Conservation (phyloP, 2,329 filamentous ascomycete species). For the Talaromyces sp. region DNA sequence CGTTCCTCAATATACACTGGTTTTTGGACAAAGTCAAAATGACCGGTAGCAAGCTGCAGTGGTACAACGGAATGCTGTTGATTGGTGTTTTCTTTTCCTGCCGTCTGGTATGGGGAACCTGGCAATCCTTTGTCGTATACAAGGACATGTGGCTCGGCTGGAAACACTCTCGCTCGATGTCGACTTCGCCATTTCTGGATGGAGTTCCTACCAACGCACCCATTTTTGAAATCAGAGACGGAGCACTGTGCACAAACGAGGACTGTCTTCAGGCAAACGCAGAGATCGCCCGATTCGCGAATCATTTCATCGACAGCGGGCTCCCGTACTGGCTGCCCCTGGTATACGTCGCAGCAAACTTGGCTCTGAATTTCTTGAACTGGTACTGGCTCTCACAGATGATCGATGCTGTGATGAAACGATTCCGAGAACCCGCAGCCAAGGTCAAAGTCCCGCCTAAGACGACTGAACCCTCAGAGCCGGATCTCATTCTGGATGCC, state of each 20-base stretch:
- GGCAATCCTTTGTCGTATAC: slow-evolving; percentile 54
- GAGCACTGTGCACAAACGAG: slow-evolving; percentile 30
- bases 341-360: slow-evolving; percentile 54
- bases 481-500: slow-evolving; percentile 29
- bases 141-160: slow-evolving; percentile 53
- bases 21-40: slow-evolving; percentile 63
- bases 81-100: slow-evolving; percentile 56
- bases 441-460: slow-evolving; percentile 16
- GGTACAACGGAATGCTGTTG: slow-evolving; percentile 58
- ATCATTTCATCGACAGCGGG: slow-evolving; percentile 24
- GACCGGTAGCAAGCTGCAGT: slow-evolving; percentile 56
- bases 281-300: slow-evolving; percentile 46
- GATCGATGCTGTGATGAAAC: slow-evolving; percentile 58
- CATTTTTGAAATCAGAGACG: slow-evolving; percentile 30
- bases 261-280: slow-evolving; percentile 35
- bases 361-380: slow-evolving; percentile 58
- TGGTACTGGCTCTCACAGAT: slow-evolving; percentile 64
- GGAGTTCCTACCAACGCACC: slow-evolving; percentile 27
- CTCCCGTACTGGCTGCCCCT: slow-evolving; percentile 54
- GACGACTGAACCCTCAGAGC: slow-evolving; percentile 17
- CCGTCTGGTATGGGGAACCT: slow-evolving; percentile 58
- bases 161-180: slow-evolving; percentile 33
- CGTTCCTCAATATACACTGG: slow-evolving; percentile 65
- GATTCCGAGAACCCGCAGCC: slow-evolving; percentile 44
- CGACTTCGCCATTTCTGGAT: slow-evolving; percentile 20